A percentile compares a stretch with the other conserved stretches of the same genome.
Conservation (phyloP, 805 yeast species). For the Peterozyma toletana region DNA sequence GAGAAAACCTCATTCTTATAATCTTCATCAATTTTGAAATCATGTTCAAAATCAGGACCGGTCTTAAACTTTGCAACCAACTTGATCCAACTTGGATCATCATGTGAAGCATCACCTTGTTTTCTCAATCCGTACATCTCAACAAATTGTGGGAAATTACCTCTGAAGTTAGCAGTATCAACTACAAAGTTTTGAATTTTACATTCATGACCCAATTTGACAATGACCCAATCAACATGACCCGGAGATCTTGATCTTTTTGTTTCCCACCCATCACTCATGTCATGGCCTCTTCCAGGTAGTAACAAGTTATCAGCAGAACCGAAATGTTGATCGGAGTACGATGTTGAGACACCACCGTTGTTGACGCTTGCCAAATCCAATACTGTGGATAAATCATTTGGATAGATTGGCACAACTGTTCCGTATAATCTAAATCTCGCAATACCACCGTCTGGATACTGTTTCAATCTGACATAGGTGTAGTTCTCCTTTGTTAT, state of each 20-base stretch:
- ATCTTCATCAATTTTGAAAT: conserved; percentile 27
- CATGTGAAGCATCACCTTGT: conserved; percentile 31
- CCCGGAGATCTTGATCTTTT: conserved; percentile 76
- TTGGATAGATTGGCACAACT: conserved; percentile 65
- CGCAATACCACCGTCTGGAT: conserved; percentile 98
- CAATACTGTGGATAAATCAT: conserved; percentile 33
- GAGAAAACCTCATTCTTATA: conserved; percentile 31
- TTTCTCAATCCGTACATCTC: conserved; percentile 53
- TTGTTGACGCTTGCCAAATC: conserved; percentile 78
- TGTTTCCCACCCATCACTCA: conserved; percentile 99
- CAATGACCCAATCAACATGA: conserved; percentile 88
- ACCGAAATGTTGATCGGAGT: conserved; percentile 92
- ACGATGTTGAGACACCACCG: conserved; percentile 83
- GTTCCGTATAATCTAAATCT: conserved; percentile 85
- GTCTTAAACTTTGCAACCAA: conserved; percentile 68
- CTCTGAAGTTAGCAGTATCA: conserved; percentile 92
- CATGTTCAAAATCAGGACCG: conserved; percentile 79
- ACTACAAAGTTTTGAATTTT: conserved; percentile 54
- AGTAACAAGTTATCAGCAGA: conserved; percentile 81
- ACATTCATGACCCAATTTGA: conserved; percentile 66
- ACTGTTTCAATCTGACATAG: conserved; percentile 82
- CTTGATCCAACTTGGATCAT: conserved; percentile 47
- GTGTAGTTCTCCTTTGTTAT: conserved; percentile 62
- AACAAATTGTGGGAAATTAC: conserved; percentile 85
- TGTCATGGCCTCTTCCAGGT: conserved; percentile 93